A percentile compares a stretch with the other conserved stretches of the same genome.
Evolutionary conservation across 2,329 filamentous ascomycete species (phyloP).

Genomic region (Pseudocercospora musae): DNA sequence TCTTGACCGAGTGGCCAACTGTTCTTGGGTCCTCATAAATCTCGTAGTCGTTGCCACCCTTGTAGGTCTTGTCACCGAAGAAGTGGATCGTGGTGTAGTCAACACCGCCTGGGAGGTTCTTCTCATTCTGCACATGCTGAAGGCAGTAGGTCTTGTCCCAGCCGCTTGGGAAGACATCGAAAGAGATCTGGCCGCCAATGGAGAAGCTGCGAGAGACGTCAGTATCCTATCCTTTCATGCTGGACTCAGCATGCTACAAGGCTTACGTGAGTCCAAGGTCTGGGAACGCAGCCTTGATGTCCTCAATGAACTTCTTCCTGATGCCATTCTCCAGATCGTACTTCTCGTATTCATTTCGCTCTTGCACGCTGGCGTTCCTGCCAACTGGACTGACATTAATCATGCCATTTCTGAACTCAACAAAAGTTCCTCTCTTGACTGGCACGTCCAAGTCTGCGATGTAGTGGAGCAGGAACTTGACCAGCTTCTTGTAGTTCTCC

Average conservation of each 20-base stretch:
- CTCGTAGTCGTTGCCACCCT: constrained; percentile 93
- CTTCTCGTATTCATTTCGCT: constrained; percentile 76
- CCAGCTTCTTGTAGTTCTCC: constrained; percentile 74
- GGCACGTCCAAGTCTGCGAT: constrained; percentile 80
- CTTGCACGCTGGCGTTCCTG: constrained; percentile 75
- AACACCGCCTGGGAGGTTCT: constrained; percentile 61
- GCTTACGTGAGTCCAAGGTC: constrained; percentile 80
- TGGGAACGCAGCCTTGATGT: constrained; percentile 75
- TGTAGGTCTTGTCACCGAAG: constrained; percentile 92
- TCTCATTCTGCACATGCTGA: constrained; percentile 78
- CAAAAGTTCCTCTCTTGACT: constrained; percentile 77
- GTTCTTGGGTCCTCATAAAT: constrained; percentile 82
- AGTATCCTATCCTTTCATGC: background rate
- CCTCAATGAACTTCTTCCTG: constrained; percentile 70
- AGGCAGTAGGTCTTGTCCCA: constrained; percentile 99
- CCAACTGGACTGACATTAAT: constrained; percentile 81
- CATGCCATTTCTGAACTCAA: constrained; percentile 91
- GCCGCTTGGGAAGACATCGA: constrained; percentile 92
- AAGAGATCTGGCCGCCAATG: constrained; percentile 96
- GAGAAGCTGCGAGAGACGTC: constrained; percentile 61
- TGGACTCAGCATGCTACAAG: too few relatives aligned
- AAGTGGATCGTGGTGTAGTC: constrained; percentile 89
- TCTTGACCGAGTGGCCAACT: constrained; percentile 77
- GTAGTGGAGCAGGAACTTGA: constrained; percentile 74
- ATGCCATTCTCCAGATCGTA: constrained; percentile 78